Base-by-base conservation (phyloP, 2,329 filamentous ascomycete species). In the Xylaria digitata region DNA sequence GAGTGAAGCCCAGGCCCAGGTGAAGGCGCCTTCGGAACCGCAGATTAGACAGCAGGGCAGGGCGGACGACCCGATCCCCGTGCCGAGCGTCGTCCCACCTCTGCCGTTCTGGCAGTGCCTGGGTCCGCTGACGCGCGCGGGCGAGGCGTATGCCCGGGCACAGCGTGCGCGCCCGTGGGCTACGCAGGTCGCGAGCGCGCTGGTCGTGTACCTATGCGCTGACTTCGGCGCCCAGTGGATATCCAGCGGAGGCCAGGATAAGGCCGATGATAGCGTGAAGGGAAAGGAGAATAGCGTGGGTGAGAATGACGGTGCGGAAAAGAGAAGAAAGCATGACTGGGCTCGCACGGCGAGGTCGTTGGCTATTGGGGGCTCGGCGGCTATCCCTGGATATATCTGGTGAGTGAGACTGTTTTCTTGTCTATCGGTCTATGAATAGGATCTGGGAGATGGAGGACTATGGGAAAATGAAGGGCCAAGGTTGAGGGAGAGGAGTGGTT, bases 371-470 rank as follows among this genome's bases (percentile, higher is more conserved):
- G 88, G 86, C 1, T 81, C 90, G 54, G 87, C 87, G 11, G 89
- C 90, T 19, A 92, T 97, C 65, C 94, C 94, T 0, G 87, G 86
- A 52, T 97, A 94, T 77, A 87, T 88, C 73, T 97, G 94, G 94
- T 96, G 84, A 69, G 85, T 74, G n/a, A 9, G 40, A 4, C 42
- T 45, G 26, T 32, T 54, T 13, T 48, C 32, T 43, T 48, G 34
- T 19, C 19, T n/a, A 19, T n/a, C 13, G 3, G 37, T 26, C 9
- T 40, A 19, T 32, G 11, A 21, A 2, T 11, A 13, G 1, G 13
- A 23, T 40, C 2, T 21, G 15, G 5, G 43, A 21, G 19, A 8
- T 37, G 6, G 34, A 23, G 53, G 11, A 3, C n/a, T 45, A 21
- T 15, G 13, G 26, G 17, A 23, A 21, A 11, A 48, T n/a, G 17